Evolutionary conservation across 2,329 filamentous ascomycete genomes (phyloP), one percentile per base, ranked within the genome.

Genomic region (Colletotrichum sublineola): DNA sequence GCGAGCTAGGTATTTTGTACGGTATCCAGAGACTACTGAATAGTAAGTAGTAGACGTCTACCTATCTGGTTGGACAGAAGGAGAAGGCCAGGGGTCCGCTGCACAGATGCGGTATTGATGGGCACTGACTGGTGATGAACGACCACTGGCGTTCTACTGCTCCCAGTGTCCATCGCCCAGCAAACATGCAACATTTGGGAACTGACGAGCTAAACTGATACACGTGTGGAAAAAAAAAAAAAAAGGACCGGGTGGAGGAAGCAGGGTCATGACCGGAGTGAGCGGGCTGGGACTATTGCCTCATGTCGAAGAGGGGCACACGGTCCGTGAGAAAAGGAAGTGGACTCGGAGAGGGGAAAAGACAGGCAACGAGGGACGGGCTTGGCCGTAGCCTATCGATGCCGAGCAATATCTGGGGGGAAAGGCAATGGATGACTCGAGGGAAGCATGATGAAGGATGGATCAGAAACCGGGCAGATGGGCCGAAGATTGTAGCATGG

Each of bases 61-160:
- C 24, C 24, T 24, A 24, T 24, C 24, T 24, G 40, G 15, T 18
- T 20, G 40, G 31, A 46, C 40, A 61, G 8, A 60, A 56, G 38
- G 65, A 46, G 60, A 61, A 69, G 42, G 66, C 24, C 66, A 65
- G 66, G 69, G 69, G 60, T 56, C 42, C 40, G 60, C 60, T 69
- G 69, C 60, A 69, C 52, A 72, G 69, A 68, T 64, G 58, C 40
- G 65, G 68, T 24, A 60, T 69, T 72, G 65, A 60, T 38, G 40
- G 40, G 29, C 55, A 33, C 38, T n/a, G 53, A 42, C 61, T 36
- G 33, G 33, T 36, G 14, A 42, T 36, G 53, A 57, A 56, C 33
- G 46, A 50, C 38, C n/a, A 29, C 42, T 48, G 58, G 63, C 53
- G 64, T 48, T 38, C 63, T 64, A 65, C 66, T 58, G 24, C 33